Evolutionary conservation across 2,329 filamentous ascomycete genomes (phyloP), one percentile per base, ranked within the genome.

Genomic region (Neocatenulostroma microsporum): DNA sequence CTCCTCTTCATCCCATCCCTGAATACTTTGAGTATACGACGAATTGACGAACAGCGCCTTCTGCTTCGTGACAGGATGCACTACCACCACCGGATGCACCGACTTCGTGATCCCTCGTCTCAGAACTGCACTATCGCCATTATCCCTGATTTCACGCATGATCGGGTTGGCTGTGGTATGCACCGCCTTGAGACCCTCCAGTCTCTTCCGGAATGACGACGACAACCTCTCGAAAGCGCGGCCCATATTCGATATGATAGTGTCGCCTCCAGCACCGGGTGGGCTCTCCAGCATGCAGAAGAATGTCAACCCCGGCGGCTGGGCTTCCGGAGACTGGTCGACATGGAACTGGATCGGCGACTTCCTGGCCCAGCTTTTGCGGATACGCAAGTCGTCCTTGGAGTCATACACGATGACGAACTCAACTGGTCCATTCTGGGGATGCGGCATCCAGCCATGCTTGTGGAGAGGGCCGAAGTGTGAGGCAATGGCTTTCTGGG

Each of bases 1-100:
- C n/a, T n/a, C n/a, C n/a, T n/a, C n/a, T n/a, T n/a, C n/a, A n/a
- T n/a, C n/a, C n/a, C n/a, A n/a, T n/a, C n/a, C n/a, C n/a, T n/a
- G n/a, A n/a, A n/a, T n/a, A n/a, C n/a, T n/a, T n/a, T n/a, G n/a
- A n/a, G n/a, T n/a, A n/a, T n/a, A n/a, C n/a, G n/a, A n/a, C n/a
- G n/a, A n/a, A n/a, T n/a, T n/a, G n/a, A n/a, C n/a, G n/a, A n/a
- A 91, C 9, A 91, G 63, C 0, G 82, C 80, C 65, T 89, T 91
- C 58, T 89, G 82, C 9, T 83, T 82, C 0, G 84, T 89, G 3
- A 52, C 58, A 0, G 84, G 84, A 56, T 91, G 84, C 1, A 83
- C 86, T 14, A n/a, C 3, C 2, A 91, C 74, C 39, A 91, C 65
- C 0, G 84, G 84, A 51, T 91, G 91, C 74, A 27, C 27, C 21